Evolutionary conservation across 2,329 filamentous ascomycete species (phyloP), one percentile per base, ranked within the genome.

Genomic region (Monosporascus ibericus): DNA sequence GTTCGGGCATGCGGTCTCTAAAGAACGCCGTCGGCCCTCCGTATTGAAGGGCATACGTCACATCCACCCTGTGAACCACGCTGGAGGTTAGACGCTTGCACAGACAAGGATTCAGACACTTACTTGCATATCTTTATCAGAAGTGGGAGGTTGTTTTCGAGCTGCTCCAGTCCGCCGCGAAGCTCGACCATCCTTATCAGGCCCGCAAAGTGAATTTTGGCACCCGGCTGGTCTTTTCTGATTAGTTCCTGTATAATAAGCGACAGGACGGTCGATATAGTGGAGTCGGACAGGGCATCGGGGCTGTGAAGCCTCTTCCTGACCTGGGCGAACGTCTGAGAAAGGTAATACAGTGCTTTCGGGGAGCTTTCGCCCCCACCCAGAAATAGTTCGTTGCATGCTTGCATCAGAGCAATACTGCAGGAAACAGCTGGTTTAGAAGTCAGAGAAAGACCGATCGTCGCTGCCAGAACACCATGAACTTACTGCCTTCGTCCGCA

Each of bases 161-260:
- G 42, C 17, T 42, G 14, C n/a, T 34, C 44, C 8, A 58, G 50
- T 11, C 57, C 58, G 30, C 69, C 68, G 6, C 69, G 65, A n/a
- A 68, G 54, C 5, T 68, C 65, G 14, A 72, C 67, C 65, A 72
- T 69, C 11, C 60, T 62, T 51, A 64, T 65, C 11, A 73, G 60
- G 3, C 70, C 70, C 34, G 60, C 59, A 8, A 72, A 58, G 55
- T 74, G 71, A 4, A 42, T 20, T 42, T 20, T 42, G 14, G 20
- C 39, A 11, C 18, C 8, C 11, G 18, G 6, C 5, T 42, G 18
- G 8, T 5, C 18, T 20, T 14, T 42, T 20, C 39, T 42, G 20
- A 42, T 24, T 42, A 24, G 20, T 4, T 42, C 39, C 18, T 14
- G 39, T 8, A 4, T 24, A 20, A 42, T 42, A 42, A 42, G 39